Conservation (phyloP, 2,329 filamentous ascomycete genomes). For the Orbilia quercus region DNA sequence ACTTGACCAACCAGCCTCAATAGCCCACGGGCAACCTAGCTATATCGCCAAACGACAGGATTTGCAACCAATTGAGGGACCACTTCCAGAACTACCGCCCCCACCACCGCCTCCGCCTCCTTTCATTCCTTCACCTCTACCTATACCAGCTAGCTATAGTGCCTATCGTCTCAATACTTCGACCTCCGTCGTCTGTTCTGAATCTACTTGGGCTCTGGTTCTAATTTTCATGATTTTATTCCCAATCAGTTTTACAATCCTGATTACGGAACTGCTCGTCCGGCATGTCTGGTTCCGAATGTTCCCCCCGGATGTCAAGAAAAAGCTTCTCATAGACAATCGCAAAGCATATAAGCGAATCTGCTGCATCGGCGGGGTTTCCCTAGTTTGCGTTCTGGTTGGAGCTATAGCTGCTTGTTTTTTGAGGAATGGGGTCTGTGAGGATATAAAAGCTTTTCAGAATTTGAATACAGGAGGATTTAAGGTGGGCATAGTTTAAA, state of each 20-base stretch:
- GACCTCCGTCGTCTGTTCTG: constrained; percentile 48
- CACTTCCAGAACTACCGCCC: not conserved
- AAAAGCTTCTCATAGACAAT: constrained; percentile 13
- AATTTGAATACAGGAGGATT: not conserved
- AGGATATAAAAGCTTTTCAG: constrained; percentile 33
- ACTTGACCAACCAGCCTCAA: not conserved
- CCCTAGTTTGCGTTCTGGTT: constrained; percentile 24
- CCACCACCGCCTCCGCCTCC: not conserved
- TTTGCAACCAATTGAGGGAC: constrained; percentile 3
- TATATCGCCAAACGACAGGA: constrained; percentile 13
- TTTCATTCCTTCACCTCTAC: not conserved
- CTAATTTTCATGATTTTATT: constrained; percentile 33
- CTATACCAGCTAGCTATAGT: not conserved
- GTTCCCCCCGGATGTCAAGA: constrained; percentile 29
- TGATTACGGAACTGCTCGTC: constrained; percentile 28
- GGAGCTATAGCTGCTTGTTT: constrained; percentile 42
- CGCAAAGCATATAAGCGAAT: constrained; percentile 29
- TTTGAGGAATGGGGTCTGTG: constrained; percentile 44
- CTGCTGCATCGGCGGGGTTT: constrained; percentile 8
- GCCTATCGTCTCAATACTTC: constrained; percentile 22
- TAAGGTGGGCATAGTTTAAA: too few relatives aligned
- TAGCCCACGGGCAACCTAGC: not conserved
- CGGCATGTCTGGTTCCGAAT: constrained; percentile 48
- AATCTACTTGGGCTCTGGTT: constrained; percentile 42
- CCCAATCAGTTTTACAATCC: constrained; percentile 32